phyloP scores from a whole-genome alignment of 2,329 filamentous ascomycete species.

The Huntiella decipiens region DNA sequence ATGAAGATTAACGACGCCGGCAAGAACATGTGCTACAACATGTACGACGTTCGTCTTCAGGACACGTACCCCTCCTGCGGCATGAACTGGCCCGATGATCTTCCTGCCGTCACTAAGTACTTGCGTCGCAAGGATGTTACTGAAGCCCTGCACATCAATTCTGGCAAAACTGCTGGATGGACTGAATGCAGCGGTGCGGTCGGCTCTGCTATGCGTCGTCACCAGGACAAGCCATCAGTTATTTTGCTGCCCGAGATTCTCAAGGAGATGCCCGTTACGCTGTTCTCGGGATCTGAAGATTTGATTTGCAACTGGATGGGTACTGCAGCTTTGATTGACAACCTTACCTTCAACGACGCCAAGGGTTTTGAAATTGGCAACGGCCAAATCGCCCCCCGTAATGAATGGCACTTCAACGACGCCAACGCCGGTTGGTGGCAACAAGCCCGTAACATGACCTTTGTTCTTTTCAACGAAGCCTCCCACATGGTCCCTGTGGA shows the following conservation, averaged over 20 bases:
- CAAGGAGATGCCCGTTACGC: slow-evolving; percentile 54
- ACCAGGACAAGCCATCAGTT: slow-evolving; percentile 53
- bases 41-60: slow-evolving; percentile 84
- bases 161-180: slow-evolving; percentile 75
- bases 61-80: slow-evolving; percentile 73
- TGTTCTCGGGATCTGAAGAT: slow-evolving; percentile 89
- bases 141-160: slow-evolving; percentile 62
- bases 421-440: slow-evolving; percentile 83
- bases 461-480: slow-evolving; percentile 85
- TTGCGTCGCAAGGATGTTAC: slow-evolving; percentile 65
- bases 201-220: slow-evolving; percentile 47
- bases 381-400: slow-evolving; percentile 78
- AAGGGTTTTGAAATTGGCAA: slow-evolving; percentile 79
- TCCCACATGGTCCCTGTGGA: slow-evolving; percentile 99
- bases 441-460: slow-evolving; percentile 83
- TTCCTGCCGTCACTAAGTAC: slow-evolving; percentile 61
- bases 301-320: slow-evolving; percentile 95
- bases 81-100: slow-evolving; percentile 94
- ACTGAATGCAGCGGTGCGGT: slow-evolving; percentile 74
- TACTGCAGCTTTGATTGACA: slow-evolving; percentile 77
- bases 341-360: slow-evolving; percentile 78
- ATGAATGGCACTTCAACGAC: slow-evolving; percentile 85
- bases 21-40: slow-evolving; percentile 57
- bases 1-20: slow-evolving; percentile 23
- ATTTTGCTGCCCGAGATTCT: slow-evolving; percentile 61